These are phyloP conservation scores for Metarhizium anisopliae DNA, from an alignment of 2,329 filamentous ascomycete species.

Conservation along the genomic window DNA sequence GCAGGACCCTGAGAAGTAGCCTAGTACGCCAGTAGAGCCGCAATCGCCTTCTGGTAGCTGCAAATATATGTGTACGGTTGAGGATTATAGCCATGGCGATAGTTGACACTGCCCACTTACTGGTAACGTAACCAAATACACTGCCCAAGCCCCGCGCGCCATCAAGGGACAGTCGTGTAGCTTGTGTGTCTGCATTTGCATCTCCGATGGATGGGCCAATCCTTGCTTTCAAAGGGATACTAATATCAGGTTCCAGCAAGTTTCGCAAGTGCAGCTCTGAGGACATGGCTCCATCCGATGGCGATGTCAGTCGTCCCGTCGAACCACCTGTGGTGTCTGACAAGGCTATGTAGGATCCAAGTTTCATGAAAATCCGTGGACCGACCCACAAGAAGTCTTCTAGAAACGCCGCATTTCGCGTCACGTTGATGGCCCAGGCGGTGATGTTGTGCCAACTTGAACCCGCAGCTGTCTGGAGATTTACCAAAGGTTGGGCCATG, in stretches of 20 bases:
- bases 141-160: slow-evolving; percentile 65
- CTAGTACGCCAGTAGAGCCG: slow-evolving; percentile 65
- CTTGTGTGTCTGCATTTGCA: slow-evolving; percentile 10
- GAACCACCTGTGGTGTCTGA: slow-evolving; percentile 55
- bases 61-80: slow-evolving; percentile 90
- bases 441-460: slow-evolving; percentile 44
- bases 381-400: slow-evolving; percentile 61
- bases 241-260: slow-evolving; percentile 18
- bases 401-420: slow-evolving; percentile 53
- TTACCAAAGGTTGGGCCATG: slow-evolving; percentile 11
- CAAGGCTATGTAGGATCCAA: slow-evolving; percentile 53
- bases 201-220: background rate
- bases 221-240: background rate
- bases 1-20: slow-evolving; percentile 58
- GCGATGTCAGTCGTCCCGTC: slow-evolving; percentile 26
- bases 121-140: slow-evolving; percentile 83
- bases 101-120: slow-evolving; percentile 84
- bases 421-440: slow-evolving; percentile 48
- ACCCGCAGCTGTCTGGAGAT: slow-evolving; percentile 8
- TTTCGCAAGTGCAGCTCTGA: slow-evolving; percentile 18
- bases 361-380: slow-evolving; percentile 60
- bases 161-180: slow-evolving; percentile 46
- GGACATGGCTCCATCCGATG: slow-evolving; percentile 13
- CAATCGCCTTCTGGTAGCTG: slow-evolving; percentile 75
- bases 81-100: slow-evolving; percentile 79